Percentiles rank a stretch among this genome's conserved stretches.
Conservation (phyloP, 129 eudicot genomes). For the Escallonia rubra region DNA sequence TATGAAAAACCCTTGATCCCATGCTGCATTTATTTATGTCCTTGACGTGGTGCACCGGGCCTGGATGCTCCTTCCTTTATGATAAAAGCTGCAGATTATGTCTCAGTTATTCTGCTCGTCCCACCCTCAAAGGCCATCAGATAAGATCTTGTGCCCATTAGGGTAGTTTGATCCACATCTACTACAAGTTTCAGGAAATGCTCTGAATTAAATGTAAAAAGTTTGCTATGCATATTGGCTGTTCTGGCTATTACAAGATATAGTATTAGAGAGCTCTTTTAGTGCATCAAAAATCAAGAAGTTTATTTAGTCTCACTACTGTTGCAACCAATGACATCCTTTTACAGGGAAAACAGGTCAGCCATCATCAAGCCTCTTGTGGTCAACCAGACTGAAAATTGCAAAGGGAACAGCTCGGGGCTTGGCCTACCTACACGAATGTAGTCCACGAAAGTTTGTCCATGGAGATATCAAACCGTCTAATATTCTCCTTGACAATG, state of each 20-base stretch:
- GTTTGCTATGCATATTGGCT: not conserved
- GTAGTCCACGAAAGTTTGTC: constrained; percentile 95
- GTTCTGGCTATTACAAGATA: too few species aligned
- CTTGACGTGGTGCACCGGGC: too few species aligned
- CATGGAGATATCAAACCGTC: constrained; percentile 95
- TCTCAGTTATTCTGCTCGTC: too few species aligned
- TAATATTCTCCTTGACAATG: constrained; percentile 82
- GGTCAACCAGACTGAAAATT: constrained; percentile 77
- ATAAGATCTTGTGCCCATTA: too few species aligned
- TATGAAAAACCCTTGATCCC: too few species aligned
- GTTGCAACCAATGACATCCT: not conserved
- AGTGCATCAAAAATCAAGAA: too few species aligned
- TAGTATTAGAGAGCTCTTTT: not conserved
- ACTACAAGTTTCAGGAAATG: too few species aligned
- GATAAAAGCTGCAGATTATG: too few species aligned
- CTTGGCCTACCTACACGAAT: constrained; percentile 93
- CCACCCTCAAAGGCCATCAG: too few species aligned
- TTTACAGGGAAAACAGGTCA: constrained; percentile 52
- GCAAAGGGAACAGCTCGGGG: constrained; percentile 88
- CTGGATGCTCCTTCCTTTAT: too few species aligned
- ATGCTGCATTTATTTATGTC: too few species aligned
- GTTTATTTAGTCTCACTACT: not conserved
- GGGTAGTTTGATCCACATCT: too few species aligned
- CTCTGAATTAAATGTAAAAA: not conserved
- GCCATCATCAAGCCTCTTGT: constrained; percentile 47